Conservation (phyloP, 1,139 yeast genomes). For the Wickerhamomyces sp. region DNA sequence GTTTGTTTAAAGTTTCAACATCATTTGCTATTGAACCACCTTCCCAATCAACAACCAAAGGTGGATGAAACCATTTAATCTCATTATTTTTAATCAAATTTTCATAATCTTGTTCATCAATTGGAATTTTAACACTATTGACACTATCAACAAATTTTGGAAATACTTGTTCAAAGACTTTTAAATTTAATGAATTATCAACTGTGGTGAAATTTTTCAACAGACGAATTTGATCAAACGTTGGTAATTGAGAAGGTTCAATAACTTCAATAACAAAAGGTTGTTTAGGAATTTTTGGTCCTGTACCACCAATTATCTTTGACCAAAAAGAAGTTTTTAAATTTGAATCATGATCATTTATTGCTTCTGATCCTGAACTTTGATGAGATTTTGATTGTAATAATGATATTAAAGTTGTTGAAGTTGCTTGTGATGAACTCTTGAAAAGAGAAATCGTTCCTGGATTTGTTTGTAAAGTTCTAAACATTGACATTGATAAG, state of each 20-base stretch:
- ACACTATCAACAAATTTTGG: slow-evolving; percentile 11
- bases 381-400: not conserved
- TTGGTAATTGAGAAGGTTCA: slow-evolving; percentile 11
- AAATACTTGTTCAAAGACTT: slow-evolving; percentile 14
- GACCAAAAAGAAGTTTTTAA: slow-evolving; percentile 9
- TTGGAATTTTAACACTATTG: slow-evolving; percentile 10
- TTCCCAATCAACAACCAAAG: slow-evolving; percentile 55
- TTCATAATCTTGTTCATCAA: slow-evolving; percentile 13
- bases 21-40: slow-evolving; percentile 48
- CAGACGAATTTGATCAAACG: slow-evolving; percentile 21
- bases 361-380: not conserved
- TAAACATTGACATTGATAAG: slow-evolving; percentile 23
- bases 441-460: slow-evolving; percentile 20
- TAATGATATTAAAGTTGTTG: not conserved
- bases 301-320: slow-evolving; percentile 3
- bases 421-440: slow-evolving; percentile 1
- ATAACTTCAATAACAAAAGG: not conserved
- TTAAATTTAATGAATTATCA: slow-evolving; percentile 12
- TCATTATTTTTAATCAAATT: slow-evolving; percentile 4
- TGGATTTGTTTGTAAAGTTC: slow-evolving; percentile 18
- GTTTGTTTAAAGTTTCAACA: slow-evolving; percentile 25
- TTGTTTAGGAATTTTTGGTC: not conserved
- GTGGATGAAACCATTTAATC: slow-evolving; percentile 30
- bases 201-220: slow-evolving; percentile 23
- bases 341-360: too few relatives aligned